Base-by-base conservation (phyloP, 768 basidiomycete species). In the Mycena galopus region DNA sequence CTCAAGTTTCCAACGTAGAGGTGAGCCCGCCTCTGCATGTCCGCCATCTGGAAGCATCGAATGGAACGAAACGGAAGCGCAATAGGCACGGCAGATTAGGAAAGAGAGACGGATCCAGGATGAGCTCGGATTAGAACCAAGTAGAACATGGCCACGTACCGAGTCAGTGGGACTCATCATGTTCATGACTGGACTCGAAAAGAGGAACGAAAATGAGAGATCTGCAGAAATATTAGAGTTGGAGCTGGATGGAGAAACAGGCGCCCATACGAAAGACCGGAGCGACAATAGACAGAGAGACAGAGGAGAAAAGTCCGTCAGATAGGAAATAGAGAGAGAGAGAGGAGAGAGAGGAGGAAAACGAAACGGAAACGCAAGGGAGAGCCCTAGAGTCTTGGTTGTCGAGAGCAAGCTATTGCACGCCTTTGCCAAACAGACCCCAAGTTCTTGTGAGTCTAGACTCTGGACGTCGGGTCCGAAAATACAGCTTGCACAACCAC, bases 1-100 rank as follows among this genome's bases (percentile, higher is more conserved):
- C 94, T 96, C 82, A 99, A 88, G 84, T 99, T 99, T 73, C 98
- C 98, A 83, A 99, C 95, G 82, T 99, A 99, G 78, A 99, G 93
- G 87, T 99, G 98, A 76, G 98, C 97, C 77, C 96, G 90, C 83
- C 94, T 89, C 93, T 95, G 82, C 61, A 75, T 68, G 73, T 76
- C 72, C 72, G 63, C 73, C 75, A 76, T 65, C 75, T 75, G 67
- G 69, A 65, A 73, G 69, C 67, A 76, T 75, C 71, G 75, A 79
- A 69, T 76, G 76, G 69, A 78, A 75, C 77, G 25, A 32, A 7
- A 19, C 17, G 33, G 33, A 35, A 19, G 16, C 42, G 17, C 14
- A 42, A 5, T 16, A 17, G 42, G 42, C 19, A 59, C 63, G 67
- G 76, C 70, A 76, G 69, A 73, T 72, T 69, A 68, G 71, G 67